phyloP scores from a whole-genome alignment of 148 eudicot species.

The Hydrangea macrophylla region DNA sequence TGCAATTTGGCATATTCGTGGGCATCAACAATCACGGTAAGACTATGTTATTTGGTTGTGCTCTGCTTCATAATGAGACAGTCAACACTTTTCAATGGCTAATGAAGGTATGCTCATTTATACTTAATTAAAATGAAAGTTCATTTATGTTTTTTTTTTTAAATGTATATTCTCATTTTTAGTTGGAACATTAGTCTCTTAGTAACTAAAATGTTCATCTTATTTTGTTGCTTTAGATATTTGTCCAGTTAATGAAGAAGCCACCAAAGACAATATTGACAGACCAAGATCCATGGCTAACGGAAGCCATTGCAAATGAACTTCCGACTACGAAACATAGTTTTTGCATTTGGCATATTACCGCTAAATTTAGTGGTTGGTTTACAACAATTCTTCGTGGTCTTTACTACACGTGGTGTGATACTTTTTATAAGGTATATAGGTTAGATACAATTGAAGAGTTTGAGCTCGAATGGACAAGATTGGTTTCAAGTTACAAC shows the following conservation, averaged over 20 bases:
- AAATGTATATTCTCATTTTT: not conserved
- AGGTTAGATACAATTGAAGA: not conserved
- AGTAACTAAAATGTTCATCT: no score
- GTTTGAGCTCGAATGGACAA: no score
- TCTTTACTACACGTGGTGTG: slow-evolving; percentile 12
- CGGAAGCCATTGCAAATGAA: no score
- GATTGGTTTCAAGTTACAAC: no score
- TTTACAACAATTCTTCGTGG: slow-evolving; percentile 14
- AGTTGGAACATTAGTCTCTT: not conserved
- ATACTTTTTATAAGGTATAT: slow-evolving; percentile 20
- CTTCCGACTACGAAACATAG: no score
- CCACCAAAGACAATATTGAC: no score
- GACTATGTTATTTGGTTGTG: slow-evolving; percentile 1
- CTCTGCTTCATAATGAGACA: slow-evolving; percentile 18
- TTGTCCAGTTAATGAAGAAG: slow-evolving; percentile 16
- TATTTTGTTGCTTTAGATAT: slow-evolving; percentile 1
- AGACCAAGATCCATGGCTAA: no score
- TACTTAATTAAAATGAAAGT: not conserved
- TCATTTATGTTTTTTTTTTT: not conserved
- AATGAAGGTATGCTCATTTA: slow-evolving; percentile 1
- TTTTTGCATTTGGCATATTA: no score
- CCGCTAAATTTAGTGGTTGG: no score
- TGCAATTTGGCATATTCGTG: slow-evolving; percentile 8
- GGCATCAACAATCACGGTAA: slow-evolving; percentile 19
- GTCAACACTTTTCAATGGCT: not conserved